Evolutionary conservation across 2,329 filamentous ascomycete species (phyloP).

Genomic region (Ceratocystis diversiconidia): DNA sequence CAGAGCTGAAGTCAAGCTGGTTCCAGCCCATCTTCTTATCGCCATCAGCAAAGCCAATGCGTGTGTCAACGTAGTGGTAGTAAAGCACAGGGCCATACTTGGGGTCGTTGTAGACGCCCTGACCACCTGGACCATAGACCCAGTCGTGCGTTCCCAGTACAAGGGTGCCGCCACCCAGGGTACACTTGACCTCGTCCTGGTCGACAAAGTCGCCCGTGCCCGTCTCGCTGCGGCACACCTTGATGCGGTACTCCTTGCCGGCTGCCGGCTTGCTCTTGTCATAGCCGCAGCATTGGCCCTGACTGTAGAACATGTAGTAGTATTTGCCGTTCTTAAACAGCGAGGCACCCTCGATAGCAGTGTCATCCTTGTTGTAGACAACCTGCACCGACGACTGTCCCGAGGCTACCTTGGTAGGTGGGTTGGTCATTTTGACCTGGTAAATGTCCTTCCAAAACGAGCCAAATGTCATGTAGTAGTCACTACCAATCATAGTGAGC

Average conservation of each 20-base stretch:
- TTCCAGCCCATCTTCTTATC: slow-evolving; percentile 41
- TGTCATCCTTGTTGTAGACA: slow-evolving; percentile 37
- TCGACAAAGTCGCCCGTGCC: slow-evolving; percentile 44
- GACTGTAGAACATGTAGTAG: slow-evolving; percentile 52
- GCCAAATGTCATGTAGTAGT: slow-evolving; percentile 45
- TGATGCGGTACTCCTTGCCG: slow-evolving; percentile 52
- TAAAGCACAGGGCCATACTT: slow-evolving; percentile 31
- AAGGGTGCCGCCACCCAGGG: slow-evolving; percentile 45
- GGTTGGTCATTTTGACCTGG: slow-evolving; percentile 36
- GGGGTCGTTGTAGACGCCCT: slow-evolving; percentile 29
- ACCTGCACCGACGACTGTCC: slow-evolving; percentile 29
- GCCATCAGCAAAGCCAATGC: slow-evolving; percentile 23
- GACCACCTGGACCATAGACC: slow-evolving; percentile 52
- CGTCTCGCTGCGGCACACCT: slow-evolving; percentile 43
- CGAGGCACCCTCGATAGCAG: slow-evolving; percentile 42
- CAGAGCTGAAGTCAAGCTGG: slow-evolving; percentile 33
- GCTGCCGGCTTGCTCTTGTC: slow-evolving; percentile 35
- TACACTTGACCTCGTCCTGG: slow-evolving; percentile 37
- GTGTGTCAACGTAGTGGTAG: slow-evolving; percentile 28
- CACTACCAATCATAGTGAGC: slow-evolving; percentile 30
- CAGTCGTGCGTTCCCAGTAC: slow-evolving; percentile 45
- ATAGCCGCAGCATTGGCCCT: slow-evolving; percentile 48
- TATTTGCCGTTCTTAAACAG: slow-evolving; percentile 41
- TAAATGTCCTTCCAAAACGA: slow-evolving; percentile 56
- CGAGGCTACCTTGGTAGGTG: slow-evolving; percentile 23